These are phyloP conservation scores for Dothistroma septosporum DNA, from an alignment of 2,329 filamentous ascomycete species.

Conservation along the genomic window DNA sequence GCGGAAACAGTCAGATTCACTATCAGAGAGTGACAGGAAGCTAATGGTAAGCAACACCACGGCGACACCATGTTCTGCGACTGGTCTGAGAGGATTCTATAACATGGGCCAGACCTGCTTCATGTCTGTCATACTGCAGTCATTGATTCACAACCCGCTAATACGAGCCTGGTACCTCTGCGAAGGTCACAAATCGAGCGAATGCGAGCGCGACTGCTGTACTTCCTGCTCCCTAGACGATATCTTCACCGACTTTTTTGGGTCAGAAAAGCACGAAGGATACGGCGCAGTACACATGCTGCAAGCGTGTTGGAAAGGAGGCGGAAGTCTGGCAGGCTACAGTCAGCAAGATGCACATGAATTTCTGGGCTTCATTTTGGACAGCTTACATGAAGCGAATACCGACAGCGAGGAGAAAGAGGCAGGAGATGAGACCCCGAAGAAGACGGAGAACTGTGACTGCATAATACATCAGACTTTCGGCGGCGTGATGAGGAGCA, in stretches of 20 bases:
- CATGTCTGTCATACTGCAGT: conserved; percentile 93
- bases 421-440: conserved; percentile 13
- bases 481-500: conserved; percentile 85
- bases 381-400: conserved; percentile 79
- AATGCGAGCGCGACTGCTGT: conserved; percentile 60
- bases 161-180: conserved; percentile 88
- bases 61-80: conserved; percentile 76
- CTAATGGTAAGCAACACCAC: conserved; percentile 76
- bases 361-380: conserved; percentile 92
- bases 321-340: conserved; percentile 68
- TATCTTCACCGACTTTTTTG: conserved; percentile 61
- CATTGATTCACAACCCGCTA: conserved; percentile 87
- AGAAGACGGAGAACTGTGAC: conserved; percentile 54
- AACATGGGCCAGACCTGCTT: conserved; percentile 99
- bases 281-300: conserved; percentile 88
- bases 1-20: conserved; percentile 51
- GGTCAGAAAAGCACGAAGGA: conserved; percentile 75
- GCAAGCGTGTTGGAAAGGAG: conserved; percentile 80
- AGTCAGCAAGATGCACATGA: conserved; percentile 96
- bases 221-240: conserved; percentile 60
- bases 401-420: conserved; percentile 43
- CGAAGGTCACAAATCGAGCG: conserved; percentile 76
- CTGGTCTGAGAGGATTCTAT: conserved; percentile 85
- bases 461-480: conserved; percentile 95
- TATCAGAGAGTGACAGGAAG: conserved; percentile 58